Conservation (phyloP, 2,329 filamentous ascomycete species). For the Eurotiales sp. region DNA sequence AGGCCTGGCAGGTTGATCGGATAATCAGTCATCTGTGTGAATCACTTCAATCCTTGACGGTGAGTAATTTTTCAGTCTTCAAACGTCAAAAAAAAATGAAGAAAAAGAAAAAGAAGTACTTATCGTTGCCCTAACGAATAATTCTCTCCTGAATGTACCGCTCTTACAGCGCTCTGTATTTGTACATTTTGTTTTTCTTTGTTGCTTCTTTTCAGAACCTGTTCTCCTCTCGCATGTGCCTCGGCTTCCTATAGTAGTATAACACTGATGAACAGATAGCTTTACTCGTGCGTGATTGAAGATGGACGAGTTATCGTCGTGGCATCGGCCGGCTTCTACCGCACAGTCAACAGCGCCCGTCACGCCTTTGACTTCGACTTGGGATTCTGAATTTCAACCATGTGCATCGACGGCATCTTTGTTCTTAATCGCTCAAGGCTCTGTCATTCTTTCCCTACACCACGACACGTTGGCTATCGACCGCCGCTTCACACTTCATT, state of each 20-base stretch:
- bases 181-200: not conserved
- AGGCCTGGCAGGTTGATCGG: conserved; percentile 13
- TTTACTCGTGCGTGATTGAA: conserved; percentile 10
- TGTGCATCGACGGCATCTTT: conserved; percentile 87
- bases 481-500: conserved; percentile 76
- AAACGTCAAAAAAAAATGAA: not conserved
- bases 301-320: conserved; percentile 59
- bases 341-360: conserved; percentile 46
- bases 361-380: conserved; percentile 37
- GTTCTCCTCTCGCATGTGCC: not conserved
- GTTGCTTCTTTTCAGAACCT: not conserved
- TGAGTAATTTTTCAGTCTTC: conserved; percentile 3
- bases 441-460: conserved; percentile 78
- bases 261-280: conserved; percentile 14
- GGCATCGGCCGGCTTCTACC: conserved; percentile 59
- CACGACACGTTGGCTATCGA: conserved; percentile 92
- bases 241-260: conserved; percentile 5
- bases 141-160: not conserved
- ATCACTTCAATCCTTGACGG: conserved; percentile 10
- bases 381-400: conserved; percentile 65
- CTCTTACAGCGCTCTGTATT: not conserved
- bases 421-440: conserved; percentile 82
- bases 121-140: no score
- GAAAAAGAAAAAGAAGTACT: not conserved
- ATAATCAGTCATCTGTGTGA: conserved; percentile 13